A percentile compares a stretch with the other conserved stretches of the same genome.
Conservation (phyloP, 805 yeast species). For the Pichia heedii region DNA sequence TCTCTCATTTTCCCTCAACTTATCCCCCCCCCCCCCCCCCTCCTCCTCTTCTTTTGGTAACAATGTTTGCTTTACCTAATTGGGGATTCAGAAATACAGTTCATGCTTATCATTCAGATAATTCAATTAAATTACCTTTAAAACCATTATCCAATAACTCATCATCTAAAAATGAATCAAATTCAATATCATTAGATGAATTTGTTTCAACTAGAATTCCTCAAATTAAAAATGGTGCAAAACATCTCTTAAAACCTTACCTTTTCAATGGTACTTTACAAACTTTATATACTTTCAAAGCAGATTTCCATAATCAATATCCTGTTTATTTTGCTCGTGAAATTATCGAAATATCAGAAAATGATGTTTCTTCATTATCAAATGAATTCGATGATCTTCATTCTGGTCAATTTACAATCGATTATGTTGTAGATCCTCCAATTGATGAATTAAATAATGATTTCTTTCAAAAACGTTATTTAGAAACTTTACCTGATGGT, state of each 20-base stretch:
- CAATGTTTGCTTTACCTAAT: constrained; percentile 13
- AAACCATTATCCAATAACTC: constrained; percentile 3
- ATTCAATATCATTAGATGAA: constrained; percentile 23
- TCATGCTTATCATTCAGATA: constrained; percentile 17
- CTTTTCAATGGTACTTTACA: constrained; percentile 42
- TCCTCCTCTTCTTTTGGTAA: too few relatives aligned
- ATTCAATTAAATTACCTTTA: constrained; percentile 21
- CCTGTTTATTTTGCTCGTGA: constrained; percentile 38
- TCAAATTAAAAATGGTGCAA: constrained; percentile 30
- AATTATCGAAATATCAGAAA: constrained; percentile 28
- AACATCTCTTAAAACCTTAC: constrained; percentile 37
- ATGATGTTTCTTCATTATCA: constrained; percentile 1
- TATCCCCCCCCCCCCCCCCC: neutral
- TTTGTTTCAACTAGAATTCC: constrained; percentile 33
- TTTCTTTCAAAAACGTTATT: constrained; percentile 24
- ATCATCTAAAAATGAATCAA: constrained; percentile 2
- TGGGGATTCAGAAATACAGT: constrained; percentile 29
- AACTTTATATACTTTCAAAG: constrained; percentile 39
- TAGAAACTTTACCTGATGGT: constrained; percentile 38
- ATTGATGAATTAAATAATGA: constrained; percentile 14
- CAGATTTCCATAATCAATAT: constrained; percentile 33
- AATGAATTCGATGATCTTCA: constrained; percentile 13
- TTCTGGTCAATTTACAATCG: constrained; percentile 38
- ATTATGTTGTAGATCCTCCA: constrained; percentile 33
- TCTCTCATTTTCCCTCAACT: neutral